Evolutionary conservation across 257 asterid genomes (phyloP).

Genomic region (Nicotiana undulata): DNA sequence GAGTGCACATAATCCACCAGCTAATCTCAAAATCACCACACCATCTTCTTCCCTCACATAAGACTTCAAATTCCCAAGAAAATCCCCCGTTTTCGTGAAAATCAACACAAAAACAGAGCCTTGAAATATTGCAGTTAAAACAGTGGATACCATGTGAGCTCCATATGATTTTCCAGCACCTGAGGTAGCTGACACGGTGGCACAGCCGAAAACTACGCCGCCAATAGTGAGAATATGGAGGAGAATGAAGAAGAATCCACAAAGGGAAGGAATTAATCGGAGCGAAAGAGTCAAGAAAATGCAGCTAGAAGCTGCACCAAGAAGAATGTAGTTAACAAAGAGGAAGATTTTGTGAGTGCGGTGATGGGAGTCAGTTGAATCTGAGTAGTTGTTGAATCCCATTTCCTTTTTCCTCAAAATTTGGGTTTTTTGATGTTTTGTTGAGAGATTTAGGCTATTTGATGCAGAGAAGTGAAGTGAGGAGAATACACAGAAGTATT

Average conservation of each 20-base stretch:
- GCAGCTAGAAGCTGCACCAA: conserved; percentile 43
- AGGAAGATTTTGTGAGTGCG: conserved; percentile 27
- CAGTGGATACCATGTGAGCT: conserved; percentile 82
- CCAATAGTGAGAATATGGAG: conserved; percentile 35
- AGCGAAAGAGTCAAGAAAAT: conserved; percentile 42
- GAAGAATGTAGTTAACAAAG: conserved; percentile 28
- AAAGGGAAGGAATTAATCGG: conserved; percentile 36
- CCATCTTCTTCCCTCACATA: conserved; percentile 88
- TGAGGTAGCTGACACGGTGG: conserved; percentile 40
- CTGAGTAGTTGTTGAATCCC: not conserved
- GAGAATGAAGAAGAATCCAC: conserved; percentile 36
- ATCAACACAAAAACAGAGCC: conserved; percentile 83
- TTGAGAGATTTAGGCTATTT: not conserved
- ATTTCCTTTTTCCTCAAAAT: not conserved
- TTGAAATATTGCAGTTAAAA: conserved; percentile 80
- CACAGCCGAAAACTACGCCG: conserved; percentile 44
- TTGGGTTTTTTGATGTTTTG: not conserved
- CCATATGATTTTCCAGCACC: conserved; percentile 61
- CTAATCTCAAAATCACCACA: conserved; percentile 55
- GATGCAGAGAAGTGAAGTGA: not conserved
- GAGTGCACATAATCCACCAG: conserved; percentile 60
- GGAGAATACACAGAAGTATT: not conserved
- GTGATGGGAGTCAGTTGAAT: not conserved
- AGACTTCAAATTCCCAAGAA: conserved; percentile 58
- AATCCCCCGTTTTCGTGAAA: conserved; percentile 65